A percentile compares a stretch with the other conserved stretches of the same genome.
Conservation (phyloP, 352 stramenopile genomes). For the Globisporangium lucens region DNA sequence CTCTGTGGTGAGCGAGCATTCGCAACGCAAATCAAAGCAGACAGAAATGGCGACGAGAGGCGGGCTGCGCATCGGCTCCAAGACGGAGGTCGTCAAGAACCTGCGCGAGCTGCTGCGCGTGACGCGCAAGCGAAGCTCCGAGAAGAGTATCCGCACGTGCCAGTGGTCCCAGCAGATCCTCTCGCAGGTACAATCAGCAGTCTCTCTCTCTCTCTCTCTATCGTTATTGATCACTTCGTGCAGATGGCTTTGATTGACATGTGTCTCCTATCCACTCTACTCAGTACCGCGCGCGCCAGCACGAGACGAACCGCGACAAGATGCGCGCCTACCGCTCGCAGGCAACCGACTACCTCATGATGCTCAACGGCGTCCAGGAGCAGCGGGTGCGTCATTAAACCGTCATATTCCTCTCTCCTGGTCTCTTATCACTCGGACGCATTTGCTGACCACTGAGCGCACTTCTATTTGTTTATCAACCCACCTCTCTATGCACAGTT, state of each 20-base stretch:
- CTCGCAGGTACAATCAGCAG: constrained; percentile 39
- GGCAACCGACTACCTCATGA: constrained; percentile 64
- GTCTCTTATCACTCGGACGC: background rate
- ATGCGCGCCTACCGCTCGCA: constrained; percentile 73
- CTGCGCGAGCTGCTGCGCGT: constrained; percentile 71
- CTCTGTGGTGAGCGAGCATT: background rate
- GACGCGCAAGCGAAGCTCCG: constrained; percentile 50
- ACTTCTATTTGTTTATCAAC: constrained; percentile 4
- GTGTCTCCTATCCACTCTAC: background rate
- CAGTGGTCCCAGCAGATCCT: constrained; percentile 76
- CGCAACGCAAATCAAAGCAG: constrained; percentile 1
- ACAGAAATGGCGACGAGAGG: constrained; percentile 45
- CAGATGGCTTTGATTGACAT: constrained; percentile 4
- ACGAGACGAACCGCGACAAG: constrained; percentile 68
- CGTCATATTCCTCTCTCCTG: background rate
- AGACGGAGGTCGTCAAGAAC: constrained; percentile 76
- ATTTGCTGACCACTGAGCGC: background rate
- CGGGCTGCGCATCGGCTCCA: constrained; percentile 75
- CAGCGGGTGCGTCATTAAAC: constrained; percentile 46
- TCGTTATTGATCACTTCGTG: background rate
- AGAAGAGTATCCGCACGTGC: constrained; percentile 46
- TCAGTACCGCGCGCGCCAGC: constrained; percentile 69
- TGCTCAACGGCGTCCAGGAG: constrained; percentile 68
- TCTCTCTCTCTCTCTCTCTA: background rate
- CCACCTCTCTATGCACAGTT: constrained; percentile 24